These are phyloP conservation scores for Neurospora sp. DNA, from an alignment of 495 filamentous ascomycete species.

Conservation along the genomic window DNA sequence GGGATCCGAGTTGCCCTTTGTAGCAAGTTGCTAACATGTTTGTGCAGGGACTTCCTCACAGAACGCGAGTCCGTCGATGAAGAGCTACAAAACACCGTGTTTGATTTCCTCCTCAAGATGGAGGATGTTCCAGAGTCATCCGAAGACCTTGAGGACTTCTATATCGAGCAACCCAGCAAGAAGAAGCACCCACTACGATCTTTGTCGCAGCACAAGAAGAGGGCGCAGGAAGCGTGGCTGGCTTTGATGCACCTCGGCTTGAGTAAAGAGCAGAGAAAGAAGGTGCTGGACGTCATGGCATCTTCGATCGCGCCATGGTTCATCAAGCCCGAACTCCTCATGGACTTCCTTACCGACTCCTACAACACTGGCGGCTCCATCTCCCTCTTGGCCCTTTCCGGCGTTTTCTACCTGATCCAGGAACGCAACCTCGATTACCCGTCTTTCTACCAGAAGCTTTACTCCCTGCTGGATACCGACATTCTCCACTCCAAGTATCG, in stretches of 20 bases:
- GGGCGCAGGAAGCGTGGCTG: conserved; percentile 78
- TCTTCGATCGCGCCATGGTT: conserved; percentile 80
- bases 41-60: conserved; percentile 26
- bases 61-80: conserved; percentile 26
- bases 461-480: conserved; percentile 75
- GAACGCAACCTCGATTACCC: conserved; percentile 94
- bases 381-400: conserved; percentile 80
- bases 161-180: conserved; percentile 40
- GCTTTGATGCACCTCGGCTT: conserved; percentile 59
- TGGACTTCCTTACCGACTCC: conserved; percentile 93
- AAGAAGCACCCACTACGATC: conserved; percentile 43
- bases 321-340: conserved; percentile 71
- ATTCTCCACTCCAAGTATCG: conserved; percentile 90
- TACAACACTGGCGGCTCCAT: conserved; percentile 78
- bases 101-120: conserved; percentile 55
- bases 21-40: conserved; percentile 9
- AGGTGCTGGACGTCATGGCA: conserved; percentile 61
- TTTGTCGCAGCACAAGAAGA: conserved; percentile 54
- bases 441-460: conserved; percentile 85
- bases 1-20: background rate
- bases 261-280: conserved; percentile 65
- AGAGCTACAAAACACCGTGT: conserved; percentile 39
- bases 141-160: conserved; percentile 59
- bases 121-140: conserved; percentile 51
- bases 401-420: conserved; percentile 90